Base-by-base conservation (phyloP, 106 monocot genomes). In the Xerophyta viscosa region DNA sequence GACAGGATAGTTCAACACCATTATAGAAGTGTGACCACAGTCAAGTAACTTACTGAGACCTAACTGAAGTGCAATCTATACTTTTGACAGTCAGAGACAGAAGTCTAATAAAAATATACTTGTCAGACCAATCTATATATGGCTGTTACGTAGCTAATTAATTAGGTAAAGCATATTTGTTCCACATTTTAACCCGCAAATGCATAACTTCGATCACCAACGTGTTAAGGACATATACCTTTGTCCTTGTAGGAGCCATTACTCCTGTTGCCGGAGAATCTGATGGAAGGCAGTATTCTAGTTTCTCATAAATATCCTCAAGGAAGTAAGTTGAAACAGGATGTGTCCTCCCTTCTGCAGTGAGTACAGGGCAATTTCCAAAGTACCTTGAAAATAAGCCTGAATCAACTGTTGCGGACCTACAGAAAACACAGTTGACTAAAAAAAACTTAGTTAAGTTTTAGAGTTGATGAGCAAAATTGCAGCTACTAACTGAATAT, bases 331-430 rank as follows among this genome's bases (percentile, higher is more conserved):
- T 57, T 64, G 82, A 77, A 54, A 98, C 96, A 20, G 96, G 89
- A 77, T 89, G 77, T 50, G 82, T 98, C 63, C 96, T 78, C 37
- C 96, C 96, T 70, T 98, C 73, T 28, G 74, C 96, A 44, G 18
- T 71, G 59, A 98, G 67, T 42, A 98, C 72, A 65, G 96, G 96
- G 51, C 96, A 98, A 64, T 72, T 68, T 31, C 82, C 82, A 61
- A 90, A 90, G 49, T 98, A 98, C 21, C 65, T 79, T 19, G 76
- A 76, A 50, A 89, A 98, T 55, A 98, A 63, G 56, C 44, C 77
- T 43, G 96, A 71, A 55, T 98, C 79, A 50, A 98, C 74, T 19
- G 96, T 98, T 31, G 96, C 96, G 49, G 96, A 98, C 96, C 96
- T 98, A 70, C 36, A 47, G 15, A 19, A 37, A 48, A 20, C 42